phyloP scores from a whole-genome alignment of 2,329 filamentous ascomycete genomes.

The Beauveria sp. region DNA sequence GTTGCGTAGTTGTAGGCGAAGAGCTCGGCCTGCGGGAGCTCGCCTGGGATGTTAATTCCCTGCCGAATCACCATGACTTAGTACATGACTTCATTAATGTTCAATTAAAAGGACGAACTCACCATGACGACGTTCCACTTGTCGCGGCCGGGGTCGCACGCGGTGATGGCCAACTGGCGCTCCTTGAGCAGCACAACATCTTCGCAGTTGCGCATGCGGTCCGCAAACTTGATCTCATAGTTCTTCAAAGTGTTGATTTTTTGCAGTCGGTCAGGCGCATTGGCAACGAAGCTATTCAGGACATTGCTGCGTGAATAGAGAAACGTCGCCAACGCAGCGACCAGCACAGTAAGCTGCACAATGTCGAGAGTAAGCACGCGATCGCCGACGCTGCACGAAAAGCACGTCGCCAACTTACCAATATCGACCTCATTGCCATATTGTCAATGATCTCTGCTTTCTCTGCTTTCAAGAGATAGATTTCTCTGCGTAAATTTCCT shows the following conservation, averaged over 20 bases:
- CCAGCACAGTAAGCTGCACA: not conserved
- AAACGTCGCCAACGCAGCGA: constrained; percentile 12
- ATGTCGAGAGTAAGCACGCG: not conserved
- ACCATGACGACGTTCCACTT: constrained; percentile 36
- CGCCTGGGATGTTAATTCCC: constrained; percentile 19
- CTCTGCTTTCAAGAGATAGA: no score
- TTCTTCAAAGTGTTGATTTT: constrained; percentile 20
- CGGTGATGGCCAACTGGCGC: constrained; percentile 27
- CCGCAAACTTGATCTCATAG: constrained; percentile 27
- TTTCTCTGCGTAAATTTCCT: no score
- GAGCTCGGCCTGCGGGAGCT: constrained; percentile 20
- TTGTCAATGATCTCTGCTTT: not conserved
- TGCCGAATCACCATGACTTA: constrained; percentile 5
- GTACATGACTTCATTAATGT: no score
- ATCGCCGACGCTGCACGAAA: not conserved
- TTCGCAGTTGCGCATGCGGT: constrained; percentile 32
- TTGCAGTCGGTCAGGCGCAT: constrained; percentile 23
- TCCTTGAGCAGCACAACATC: constrained; percentile 30
- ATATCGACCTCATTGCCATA: not conserved
- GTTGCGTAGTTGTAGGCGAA: constrained; percentile 31
- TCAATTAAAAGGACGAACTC: not conserved
- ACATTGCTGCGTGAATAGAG: constrained; percentile 14
- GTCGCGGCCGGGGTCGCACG: constrained; percentile 32
- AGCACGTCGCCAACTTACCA: not conserved
- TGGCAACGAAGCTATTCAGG: constrained; percentile 19